phyloP scores from a whole-genome alignment of 2,329 filamentous ascomycete species.

The Grosmannia clavigera region DNA sequence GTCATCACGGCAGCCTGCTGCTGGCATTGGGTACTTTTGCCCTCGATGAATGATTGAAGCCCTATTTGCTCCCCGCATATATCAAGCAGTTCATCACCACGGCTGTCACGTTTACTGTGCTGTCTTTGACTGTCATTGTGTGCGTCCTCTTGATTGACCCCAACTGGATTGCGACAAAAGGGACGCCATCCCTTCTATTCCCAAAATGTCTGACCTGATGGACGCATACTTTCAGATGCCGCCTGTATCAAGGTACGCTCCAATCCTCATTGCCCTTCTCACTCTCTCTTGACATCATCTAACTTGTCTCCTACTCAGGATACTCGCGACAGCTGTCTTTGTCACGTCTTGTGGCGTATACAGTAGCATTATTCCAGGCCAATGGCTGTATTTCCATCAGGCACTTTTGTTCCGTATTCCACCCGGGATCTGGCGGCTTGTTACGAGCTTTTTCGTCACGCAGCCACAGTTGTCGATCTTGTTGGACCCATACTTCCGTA shows the following conservation, averaged over 20 bases:
- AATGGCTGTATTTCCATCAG: conserved; percentile 41
- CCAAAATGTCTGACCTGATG: conserved; percentile 26
- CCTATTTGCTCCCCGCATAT: neutral
- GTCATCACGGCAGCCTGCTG: conserved; percentile 13
- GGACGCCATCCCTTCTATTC: neutral
- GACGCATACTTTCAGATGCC: conserved; percentile 28
- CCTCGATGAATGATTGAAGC: conserved; percentile 9
- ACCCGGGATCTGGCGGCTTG: conserved; percentile 31
- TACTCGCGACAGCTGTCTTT: conserved; percentile 52
- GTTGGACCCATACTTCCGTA: conserved; percentile 63
- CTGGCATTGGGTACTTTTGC: conserved; percentile 9
- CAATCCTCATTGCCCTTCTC: neutral
- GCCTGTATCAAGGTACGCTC: conserved; percentile 28
- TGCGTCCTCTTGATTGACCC: neutral
- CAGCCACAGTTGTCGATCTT: conserved; percentile 37
- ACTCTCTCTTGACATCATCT: neutral
- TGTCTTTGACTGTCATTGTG: neutral
- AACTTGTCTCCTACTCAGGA: conserved; percentile 32
- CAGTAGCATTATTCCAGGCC: conserved; percentile 38
- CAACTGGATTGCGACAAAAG: neutral
- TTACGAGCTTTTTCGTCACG: conserved; percentile 30
- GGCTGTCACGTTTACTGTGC: neutral
- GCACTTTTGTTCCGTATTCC: conserved; percentile 42
- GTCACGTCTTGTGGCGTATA: conserved; percentile 49
- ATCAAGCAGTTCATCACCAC: neutral